phyloP scores from a whole-genome alignment of 1,284 basidiomycete species.

The Trametes hirsuta region DNA sequence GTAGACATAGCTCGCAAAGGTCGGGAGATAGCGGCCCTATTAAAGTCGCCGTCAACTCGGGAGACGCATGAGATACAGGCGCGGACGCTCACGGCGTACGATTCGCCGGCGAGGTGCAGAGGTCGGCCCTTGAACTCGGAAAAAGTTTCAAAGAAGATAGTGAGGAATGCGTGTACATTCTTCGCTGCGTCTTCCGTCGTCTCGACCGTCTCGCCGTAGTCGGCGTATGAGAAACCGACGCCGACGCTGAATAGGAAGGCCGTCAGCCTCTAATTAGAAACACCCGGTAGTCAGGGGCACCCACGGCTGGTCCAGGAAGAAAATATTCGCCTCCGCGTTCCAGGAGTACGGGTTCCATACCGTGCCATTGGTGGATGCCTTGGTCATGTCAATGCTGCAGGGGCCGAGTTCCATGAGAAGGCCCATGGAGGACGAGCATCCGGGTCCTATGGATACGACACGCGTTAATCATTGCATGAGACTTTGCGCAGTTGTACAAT shows the following conservation, averaged over 20 bases:
- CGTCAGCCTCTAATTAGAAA: neutral
- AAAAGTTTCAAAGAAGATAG: slow-evolving; percentile 79
- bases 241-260: slow-evolving; percentile 44
- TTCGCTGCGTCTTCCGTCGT: slow-evolving; percentile 76
- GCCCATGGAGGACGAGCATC: slow-evolving; percentile 65
- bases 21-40: slow-evolving; percentile 78
- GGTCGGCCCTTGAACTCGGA: slow-evolving; percentile 64
- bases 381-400: slow-evolving; percentile 56
- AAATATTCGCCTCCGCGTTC: slow-evolving; percentile 69
- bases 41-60: neutral
- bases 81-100: slow-evolving; percentile 53
- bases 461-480: neutral
- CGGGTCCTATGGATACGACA: slow-evolving; percentile 49
- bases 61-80: too few relatives aligned
- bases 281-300: slow-evolving; percentile 18
- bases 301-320: slow-evolving; percentile 72
- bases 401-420: slow-evolving; percentile 61
- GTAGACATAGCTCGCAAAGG: slow-evolving; percentile 80
- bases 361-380: slow-evolving; percentile 50
- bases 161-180: slow-evolving; percentile 72
- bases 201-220: slow-evolving; percentile 56
- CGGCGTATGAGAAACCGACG: slow-evolving; percentile 68
- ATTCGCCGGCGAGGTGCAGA: slow-evolving; percentile 74
- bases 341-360: slow-evolving; percentile 66
- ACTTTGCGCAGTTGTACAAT: neutral